Conservation (phyloP, 768 basidiomycete species). For the Suillus subalutaceus region DNA sequence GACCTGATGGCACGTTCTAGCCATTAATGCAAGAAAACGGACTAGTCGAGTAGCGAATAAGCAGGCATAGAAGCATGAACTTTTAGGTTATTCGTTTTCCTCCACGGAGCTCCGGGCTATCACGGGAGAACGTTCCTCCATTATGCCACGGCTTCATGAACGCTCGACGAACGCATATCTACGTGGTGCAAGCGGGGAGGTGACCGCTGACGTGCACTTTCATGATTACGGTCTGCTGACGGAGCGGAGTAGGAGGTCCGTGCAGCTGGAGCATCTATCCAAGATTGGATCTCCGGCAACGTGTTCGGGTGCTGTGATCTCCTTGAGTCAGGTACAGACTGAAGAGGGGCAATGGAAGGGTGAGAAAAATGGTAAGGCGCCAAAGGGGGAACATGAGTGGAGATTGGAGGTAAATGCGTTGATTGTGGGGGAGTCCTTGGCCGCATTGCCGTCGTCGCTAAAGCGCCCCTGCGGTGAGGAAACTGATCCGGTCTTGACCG, state of each 20-base stretch:
- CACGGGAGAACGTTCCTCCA: constrained; percentile 9
- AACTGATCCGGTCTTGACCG: constrained; percentile 80
- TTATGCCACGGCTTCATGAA: constrained; percentile 36
- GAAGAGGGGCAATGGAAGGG: constrained; percentile 53
- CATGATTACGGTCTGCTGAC: constrained; percentile 35
- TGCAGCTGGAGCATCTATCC: constrained; percentile 41
- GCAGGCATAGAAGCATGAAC: constrained; percentile 15
- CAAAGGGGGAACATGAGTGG: constrained; percentile 40
- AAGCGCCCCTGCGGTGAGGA: constrained; percentile 76
- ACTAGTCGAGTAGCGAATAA: constrained; percentile 13
- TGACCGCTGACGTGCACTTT: constrained; percentile 34
- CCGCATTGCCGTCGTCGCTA: constrained; percentile 54
- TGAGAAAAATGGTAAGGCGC: constrained; percentile 54
- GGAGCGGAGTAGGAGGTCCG: constrained; percentile 30
- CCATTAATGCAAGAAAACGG: constrained; percentile 26
- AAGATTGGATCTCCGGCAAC: constrained; percentile 51
- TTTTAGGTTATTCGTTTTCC: constrained; percentile 8
- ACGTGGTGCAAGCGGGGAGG: constrained; percentile 37
- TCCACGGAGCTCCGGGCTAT: constrained; percentile 24
- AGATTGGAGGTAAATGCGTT: constrained; percentile 48
- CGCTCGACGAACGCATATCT: constrained; percentile 32
- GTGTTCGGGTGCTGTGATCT: constrained; percentile 38
- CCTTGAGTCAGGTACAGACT: constrained; percentile 39
- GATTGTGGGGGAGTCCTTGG: constrained; percentile 54
- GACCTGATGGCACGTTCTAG: constrained; percentile 20